Conservation (phyloP, 805 yeast genomes). For the Millerozyma miso region DNA sequence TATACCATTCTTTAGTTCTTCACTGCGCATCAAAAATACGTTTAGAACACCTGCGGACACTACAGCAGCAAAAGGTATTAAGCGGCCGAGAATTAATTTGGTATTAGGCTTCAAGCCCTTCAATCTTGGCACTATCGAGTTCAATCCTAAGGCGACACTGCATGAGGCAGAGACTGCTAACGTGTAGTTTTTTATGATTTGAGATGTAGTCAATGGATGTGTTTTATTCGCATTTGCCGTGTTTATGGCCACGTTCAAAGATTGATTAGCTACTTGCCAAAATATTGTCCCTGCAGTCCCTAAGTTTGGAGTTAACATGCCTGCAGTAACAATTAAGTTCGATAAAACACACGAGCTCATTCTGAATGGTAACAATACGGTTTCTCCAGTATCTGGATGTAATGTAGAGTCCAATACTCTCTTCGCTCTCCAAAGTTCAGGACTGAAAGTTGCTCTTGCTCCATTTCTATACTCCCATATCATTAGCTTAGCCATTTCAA, state of each 20-base stretch:
- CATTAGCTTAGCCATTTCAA: slow-evolving; percentile 58
- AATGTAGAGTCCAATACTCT: slow-evolving; percentile 83
- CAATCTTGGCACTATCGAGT: slow-evolving; percentile 83
- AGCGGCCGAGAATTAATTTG: slow-evolving; percentile 67
- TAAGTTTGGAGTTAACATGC: slow-evolving; percentile 94
- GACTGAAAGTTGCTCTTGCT: slow-evolving; percentile 56
- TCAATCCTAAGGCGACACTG: slow-evolving; percentile 90
- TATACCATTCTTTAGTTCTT: slow-evolving; percentile 85
- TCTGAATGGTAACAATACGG: slow-evolving; percentile 88
- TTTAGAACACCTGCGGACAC: slow-evolving; percentile 95
- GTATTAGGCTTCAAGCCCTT: slow-evolving; percentile 67
- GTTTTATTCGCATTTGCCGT: slow-evolving; percentile 95
- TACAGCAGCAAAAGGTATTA: slow-evolving; percentile 98
- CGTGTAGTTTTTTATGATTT: slow-evolving; percentile 72
- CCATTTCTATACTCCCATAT: slow-evolving; percentile 76
- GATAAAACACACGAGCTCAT: slow-evolving; percentile 96
- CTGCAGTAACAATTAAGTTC: slow-evolving; percentile 90
- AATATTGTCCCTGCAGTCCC: slow-evolving; percentile 88
- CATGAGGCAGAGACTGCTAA: slow-evolving; percentile 94
- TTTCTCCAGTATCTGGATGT: slow-evolving; percentile 96
- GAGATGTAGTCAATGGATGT: slow-evolving; percentile 78
- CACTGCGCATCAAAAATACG: slow-evolving; percentile 94
- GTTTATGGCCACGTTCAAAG: slow-evolving; percentile 93
- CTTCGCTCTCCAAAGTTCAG: slow-evolving; percentile 87
- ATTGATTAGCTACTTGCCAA: slow-evolving; percentile 98